phyloP scores from a whole-genome alignment of 176 grass and related monocot species.

The Oryza longistaminata region DNA sequence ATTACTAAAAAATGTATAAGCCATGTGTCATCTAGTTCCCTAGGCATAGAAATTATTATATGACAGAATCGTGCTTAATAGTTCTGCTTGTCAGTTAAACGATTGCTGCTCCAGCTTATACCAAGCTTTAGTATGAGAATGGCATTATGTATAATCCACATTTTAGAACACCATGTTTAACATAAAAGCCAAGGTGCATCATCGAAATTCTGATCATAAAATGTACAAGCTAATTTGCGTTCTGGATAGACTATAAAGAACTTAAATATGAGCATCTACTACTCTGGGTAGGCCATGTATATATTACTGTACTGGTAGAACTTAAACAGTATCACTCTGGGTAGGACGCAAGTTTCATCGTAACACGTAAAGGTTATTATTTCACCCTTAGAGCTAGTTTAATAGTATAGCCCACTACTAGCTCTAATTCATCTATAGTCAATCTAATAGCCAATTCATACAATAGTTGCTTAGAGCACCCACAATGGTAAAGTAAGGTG shows the following conservation, averaged over 20 bases:
- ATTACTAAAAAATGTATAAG: background rate
- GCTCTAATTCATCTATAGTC: too few relatives aligned
- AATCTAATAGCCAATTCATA: too few relatives aligned
- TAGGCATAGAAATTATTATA: background rate
- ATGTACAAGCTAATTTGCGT: background rate
- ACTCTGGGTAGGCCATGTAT: background rate
- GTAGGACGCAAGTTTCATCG: background rate
- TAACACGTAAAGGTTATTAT: constrained; percentile 1
- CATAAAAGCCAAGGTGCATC: background rate
- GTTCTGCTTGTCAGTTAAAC: background rate
- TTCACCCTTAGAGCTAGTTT: background rate
- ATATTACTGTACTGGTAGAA: too few relatives aligned
- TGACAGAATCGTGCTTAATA: background rate
- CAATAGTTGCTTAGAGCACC: too few relatives aligned
- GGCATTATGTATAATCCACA: background rate
- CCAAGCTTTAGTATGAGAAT: background rate
- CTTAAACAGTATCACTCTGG: too few relatives aligned
- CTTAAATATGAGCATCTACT: background rate
- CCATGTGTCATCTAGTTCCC: background rate
- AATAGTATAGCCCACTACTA: too few relatives aligned
- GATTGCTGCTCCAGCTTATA: background rate
- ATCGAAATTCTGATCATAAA: too few relatives aligned
- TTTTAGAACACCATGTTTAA: constrained; percentile 4
- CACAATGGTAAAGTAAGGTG: too few relatives aligned
- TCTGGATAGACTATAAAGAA: constrained; percentile 17